Evolutionary conservation across 1,139 yeast genomes (phyloP).

Genomic region (Pichia sp.): DNA sequence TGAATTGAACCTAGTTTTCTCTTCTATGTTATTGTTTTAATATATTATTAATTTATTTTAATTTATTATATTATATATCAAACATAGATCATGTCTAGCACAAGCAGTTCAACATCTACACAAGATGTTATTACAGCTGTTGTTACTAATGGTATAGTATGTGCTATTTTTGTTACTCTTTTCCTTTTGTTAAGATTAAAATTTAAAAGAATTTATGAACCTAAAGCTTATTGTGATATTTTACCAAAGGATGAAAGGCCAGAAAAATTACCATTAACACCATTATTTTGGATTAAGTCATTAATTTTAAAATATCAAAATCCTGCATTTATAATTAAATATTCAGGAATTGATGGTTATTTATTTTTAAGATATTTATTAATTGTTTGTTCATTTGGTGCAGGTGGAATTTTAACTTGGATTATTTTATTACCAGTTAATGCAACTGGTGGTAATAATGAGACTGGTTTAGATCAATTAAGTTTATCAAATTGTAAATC

Average conservation of each 20-base stretch:
- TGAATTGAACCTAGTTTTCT: too few species aligned
- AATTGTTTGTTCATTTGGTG: slow-evolving; percentile 50
- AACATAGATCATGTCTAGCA: neutral
- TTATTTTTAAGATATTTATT: slow-evolving; percentile 74
- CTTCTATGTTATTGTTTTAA: too few species aligned
- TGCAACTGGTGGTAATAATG: slow-evolving; percentile 66
- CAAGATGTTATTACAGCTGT: slow-evolving; percentile 49
- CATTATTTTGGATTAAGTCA: slow-evolving; percentile 49
- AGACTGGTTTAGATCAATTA: slow-evolving; percentile 48
- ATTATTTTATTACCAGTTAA: slow-evolving; percentile 83
- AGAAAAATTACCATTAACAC: slow-evolving; percentile 50
- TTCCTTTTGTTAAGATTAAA: slow-evolving; percentile 64
- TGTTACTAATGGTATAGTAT: slow-evolving; percentile 51
- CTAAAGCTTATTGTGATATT: slow-evolving; percentile 54
- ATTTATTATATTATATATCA: neutral
- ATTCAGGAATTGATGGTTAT: slow-evolving; percentile 84
- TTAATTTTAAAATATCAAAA: slow-evolving; percentile 55
- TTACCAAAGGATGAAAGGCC: slow-evolving; percentile 43
- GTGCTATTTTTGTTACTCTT: slow-evolving; percentile 45
- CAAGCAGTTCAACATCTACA: slow-evolving; percentile 33
- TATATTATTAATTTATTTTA: too few species aligned
- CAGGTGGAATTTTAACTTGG: slow-evolving; percentile 62
- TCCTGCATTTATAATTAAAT: slow-evolving; percentile 66
- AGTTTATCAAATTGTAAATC: slow-evolving; percentile 58
- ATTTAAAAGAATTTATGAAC: slow-evolving; percentile 72